Base-by-base conservation (phyloP, 805 yeast genomes). In the Candida suzukii region DNA sequence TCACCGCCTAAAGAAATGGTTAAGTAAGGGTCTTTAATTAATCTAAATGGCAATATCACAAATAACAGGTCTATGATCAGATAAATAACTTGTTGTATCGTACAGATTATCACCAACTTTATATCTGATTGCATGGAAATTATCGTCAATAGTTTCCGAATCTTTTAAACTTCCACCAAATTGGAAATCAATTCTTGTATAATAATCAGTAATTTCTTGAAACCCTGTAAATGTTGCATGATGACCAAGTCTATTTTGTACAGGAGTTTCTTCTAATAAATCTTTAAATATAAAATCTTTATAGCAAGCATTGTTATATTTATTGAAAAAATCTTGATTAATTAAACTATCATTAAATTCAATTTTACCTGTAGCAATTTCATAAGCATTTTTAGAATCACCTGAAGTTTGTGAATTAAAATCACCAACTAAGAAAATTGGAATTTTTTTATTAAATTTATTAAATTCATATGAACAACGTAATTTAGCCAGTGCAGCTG, bases 351-450 rank as follows among this genome's bases (percentile, higher is more conserved):
- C n/a, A 5, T 47, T 26, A 29, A 37, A 40, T 5, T 41, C 42
- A 27, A 27, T 16, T 1, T 41, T 48, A 3, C 63, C 58, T 3
- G 66, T 58, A 11, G 57, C 50, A 9, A 58, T 48, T 5, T 50
- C 34, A 45, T 66, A 59, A 22, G 63, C 70, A 22, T 54, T 56
- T 40, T 57, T 61, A 0, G 67, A 64, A 10, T 56, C 63, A 16
- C 70, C 73, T n/a, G 56, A 47, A 1, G 72, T 68, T 40, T 66
- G 61, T 29, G 79, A 68, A 50, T 79, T 79, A 59, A 79, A 73
- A 52, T 77, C 83, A 3, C 83, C 83, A 14, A 67, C 58, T n/a
- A 78, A 58, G 38, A 74, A 59, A 2, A 69, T 65, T 2, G 70
- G 66, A 18, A 60, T 62, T 28, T 27, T n/a, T 3, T 5, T 8